Conservation (phyloP, 805 yeast genomes). For the Tetrapisispora taiwanensis region DNA sequence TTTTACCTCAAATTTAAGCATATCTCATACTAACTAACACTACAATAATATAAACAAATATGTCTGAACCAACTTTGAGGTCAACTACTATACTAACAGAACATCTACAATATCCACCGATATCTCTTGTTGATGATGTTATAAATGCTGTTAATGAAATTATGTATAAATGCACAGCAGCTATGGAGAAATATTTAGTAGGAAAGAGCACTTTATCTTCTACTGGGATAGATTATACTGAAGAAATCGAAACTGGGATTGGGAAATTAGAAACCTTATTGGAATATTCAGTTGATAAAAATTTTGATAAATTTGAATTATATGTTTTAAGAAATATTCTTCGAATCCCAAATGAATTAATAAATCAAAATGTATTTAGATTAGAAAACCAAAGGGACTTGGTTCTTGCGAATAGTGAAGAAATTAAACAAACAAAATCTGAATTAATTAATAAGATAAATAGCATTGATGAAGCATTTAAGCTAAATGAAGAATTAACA, state of each 20-base stretch:
- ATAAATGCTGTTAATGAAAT: conserved; percentile 80
- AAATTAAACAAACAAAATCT: conserved; percentile 6
- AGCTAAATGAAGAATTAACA: conserved; percentile 11
- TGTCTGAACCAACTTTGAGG: conserved; percentile 31
- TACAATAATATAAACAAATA: conserved; percentile 6
- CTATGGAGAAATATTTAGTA: conserved; percentile 56
- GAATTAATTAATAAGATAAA: conserved; percentile 14
- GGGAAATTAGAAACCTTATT: conserved; percentile 69
- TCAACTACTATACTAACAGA: conserved; percentile 59
- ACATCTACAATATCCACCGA: conserved; percentile 77
- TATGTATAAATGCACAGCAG: conserved; percentile 71
- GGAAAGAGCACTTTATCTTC: conserved; percentile 14
- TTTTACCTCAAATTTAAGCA: no score
- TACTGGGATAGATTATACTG: conserved; percentile 22
- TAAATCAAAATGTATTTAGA: conserved; percentile 55
- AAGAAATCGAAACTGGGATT: conserved; percentile 66
- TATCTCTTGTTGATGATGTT: conserved; percentile 74
- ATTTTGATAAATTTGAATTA: conserved; percentile 78
- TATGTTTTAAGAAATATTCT: conserved; percentile 72
- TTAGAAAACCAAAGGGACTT: conserved; percentile 59
- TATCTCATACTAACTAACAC: no score
- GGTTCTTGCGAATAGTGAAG: conserved; percentile 12
- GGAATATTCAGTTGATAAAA: conserved; percentile 66
- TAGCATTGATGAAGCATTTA: conserved; percentile 15
- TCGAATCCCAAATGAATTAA: conserved; percentile 54